Evolutionary conservation across 805 yeast genomes (phyloP).

Genomic region (Priceomyces fermenticarens): DNA sequence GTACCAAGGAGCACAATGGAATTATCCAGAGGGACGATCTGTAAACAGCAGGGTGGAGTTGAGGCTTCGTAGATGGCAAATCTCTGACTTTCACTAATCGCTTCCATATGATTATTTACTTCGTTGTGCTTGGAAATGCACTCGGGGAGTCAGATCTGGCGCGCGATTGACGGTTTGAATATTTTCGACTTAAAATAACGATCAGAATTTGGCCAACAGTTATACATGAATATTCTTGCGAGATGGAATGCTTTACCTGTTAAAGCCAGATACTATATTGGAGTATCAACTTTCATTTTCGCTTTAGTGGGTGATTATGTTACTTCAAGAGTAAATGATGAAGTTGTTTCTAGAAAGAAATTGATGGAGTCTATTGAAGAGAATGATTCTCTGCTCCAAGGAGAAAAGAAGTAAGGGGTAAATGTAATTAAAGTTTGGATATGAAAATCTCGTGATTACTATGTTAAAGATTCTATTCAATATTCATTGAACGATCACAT

Average conservation of each 20-base stretch:
- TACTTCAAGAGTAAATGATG: slow-evolving; percentile 32
- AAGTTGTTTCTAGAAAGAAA: slow-evolving; percentile 30
- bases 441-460: too few species aligned
- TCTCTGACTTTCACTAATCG: slow-evolving; percentile 12
- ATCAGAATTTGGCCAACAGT: too few species aligned
- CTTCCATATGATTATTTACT: too few species aligned
- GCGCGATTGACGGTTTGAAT: too few species aligned
- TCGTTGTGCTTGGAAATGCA: too few species aligned
- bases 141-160: too few species aligned
- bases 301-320: slow-evolving; percentile 42
- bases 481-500: too few species aligned
- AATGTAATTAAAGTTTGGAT: too few species aligned
- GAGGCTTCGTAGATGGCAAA: slow-evolving; percentile 37
- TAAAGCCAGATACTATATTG: slow-evolving; percentile 39
- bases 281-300: slow-evolving; percentile 36
- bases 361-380: slow-evolving; percentile 21
- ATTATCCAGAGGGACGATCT: slow-evolving; percentile 51
- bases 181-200: too few species aligned
- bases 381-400: background rate
- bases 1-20: slow-evolving; percentile 68
- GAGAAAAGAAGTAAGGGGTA: too few species aligned
- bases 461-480: too few species aligned
- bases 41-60: slow-evolving; percentile 82
- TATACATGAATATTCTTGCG: slow-evolving; percentile 26
- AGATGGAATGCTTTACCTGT: slow-evolving; percentile 41